A percentile compares a stretch with the other conserved stretches of the same genome.
phyloP scores from a whole-genome alignment of 2,329 filamentous ascomycete genomes.

The Epichloe coenophiala region DNA sequence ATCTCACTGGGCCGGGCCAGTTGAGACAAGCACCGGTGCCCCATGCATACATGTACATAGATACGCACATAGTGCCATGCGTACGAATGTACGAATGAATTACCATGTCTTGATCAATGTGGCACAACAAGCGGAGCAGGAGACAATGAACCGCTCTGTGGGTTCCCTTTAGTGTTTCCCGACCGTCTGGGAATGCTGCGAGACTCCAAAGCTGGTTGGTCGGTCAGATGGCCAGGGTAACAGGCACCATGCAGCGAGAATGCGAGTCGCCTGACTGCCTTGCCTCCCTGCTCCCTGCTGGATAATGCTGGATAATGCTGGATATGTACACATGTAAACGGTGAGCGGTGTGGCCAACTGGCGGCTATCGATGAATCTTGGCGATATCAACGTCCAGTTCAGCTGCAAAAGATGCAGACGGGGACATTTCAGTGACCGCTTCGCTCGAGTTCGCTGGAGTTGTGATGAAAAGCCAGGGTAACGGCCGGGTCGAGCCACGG shows the following conservation, averaged over 20 bases:
- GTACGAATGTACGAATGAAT: background rate
- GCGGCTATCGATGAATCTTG: background rate
- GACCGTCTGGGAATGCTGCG: conserved; percentile 19
- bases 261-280: background rate
- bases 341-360: background rate
- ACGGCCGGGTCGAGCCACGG: no score
- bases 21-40: no score
- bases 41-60: no score
- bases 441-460: no score
- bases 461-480: no score
- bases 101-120: conserved; percentile 7
- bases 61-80: no score
- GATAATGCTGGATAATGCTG: background rate
- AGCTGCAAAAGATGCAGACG: background rate
- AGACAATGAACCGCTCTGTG: conserved; percentile 16
- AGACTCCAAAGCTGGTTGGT: conserved; percentile 12
- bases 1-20: no score
- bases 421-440: no score
- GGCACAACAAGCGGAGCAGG: conserved; percentile 9
- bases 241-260: background rate
- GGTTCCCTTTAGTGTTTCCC: conserved; percentile 16
- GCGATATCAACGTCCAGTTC: background rate
- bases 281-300: background rate
- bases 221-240: background rate
- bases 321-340: background rate